Percentiles rank a stretch among this genome's conserved stretches.
Conservation (phyloP, 805 yeast species). For the Zygoascus ofunaensis region DNA sequence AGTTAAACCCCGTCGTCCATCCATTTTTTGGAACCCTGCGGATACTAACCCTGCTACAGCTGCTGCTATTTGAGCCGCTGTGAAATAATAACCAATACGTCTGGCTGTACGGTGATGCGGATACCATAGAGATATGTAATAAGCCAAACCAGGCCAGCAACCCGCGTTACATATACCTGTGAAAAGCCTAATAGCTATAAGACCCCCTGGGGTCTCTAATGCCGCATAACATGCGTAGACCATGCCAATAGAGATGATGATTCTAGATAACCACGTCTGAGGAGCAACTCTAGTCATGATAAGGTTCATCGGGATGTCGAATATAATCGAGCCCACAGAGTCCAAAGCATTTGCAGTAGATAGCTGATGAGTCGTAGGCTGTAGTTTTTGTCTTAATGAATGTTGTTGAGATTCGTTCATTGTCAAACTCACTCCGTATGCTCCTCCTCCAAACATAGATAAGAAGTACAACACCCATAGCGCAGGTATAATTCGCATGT, state of each 20-base stretch:
- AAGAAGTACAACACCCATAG: constrained; percentile 72
- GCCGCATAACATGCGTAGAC: constrained; percentile 69
- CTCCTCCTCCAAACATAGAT: constrained; percentile 67
- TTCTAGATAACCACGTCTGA: constrained; percentile 76
- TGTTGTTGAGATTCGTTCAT: constrained; percentile 61
- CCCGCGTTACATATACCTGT: constrained; percentile 78
- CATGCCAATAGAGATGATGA: constrained; percentile 65
- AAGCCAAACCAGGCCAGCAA: constrained; percentile 85
- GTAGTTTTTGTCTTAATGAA: constrained; percentile 46
- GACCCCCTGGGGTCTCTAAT: constrained; percentile 45
- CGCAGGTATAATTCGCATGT: constrained; percentile 68
- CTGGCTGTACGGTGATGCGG: constrained; percentile 68
- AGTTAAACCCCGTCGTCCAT: constrained; percentile 54
- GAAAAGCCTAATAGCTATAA: constrained; percentile 62
- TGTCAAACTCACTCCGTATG: constrained; percentile 71
- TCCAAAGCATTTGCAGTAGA: constrained; percentile 73
- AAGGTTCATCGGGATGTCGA: constrained; percentile 83
- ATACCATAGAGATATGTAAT: constrained; percentile 76
- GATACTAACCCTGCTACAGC: constrained; percentile 81
- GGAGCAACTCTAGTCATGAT: constrained; percentile 78
- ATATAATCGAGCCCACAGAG: constrained; percentile 74
- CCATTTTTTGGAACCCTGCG: constrained; percentile 83
- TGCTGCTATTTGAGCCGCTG: constrained; percentile 87
- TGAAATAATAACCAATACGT: constrained; percentile 79
- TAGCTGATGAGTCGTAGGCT: constrained; percentile 45